Percentiles rank a stretch among this genome's conserved stretches.
Conservation (phyloP, 106 monocot genomes). For the Xerophyta viscosa region DNA sequence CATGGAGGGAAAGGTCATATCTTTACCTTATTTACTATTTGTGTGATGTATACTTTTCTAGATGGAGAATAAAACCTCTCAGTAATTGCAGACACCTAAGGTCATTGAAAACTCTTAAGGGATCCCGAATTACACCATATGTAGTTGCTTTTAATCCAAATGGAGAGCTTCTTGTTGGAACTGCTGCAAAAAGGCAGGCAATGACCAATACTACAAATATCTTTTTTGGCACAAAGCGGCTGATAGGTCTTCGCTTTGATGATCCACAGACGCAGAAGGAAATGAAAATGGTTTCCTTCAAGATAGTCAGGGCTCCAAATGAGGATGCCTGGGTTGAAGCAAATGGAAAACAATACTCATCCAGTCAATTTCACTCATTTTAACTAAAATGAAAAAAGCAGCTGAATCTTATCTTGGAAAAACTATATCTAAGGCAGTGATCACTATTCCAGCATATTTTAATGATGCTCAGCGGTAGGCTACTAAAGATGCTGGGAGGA, state of each 20-base stretch:
- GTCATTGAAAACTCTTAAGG: slow-evolving; percentile 54
- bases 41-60: too few species aligned
- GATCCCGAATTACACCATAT: slow-evolving; percentile 46
- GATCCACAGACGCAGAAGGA: slow-evolving; percentile 57
- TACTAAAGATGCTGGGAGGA: slow-evolving; percentile 60
- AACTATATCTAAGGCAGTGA: slow-evolving; percentile 49
- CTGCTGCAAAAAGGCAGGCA: slow-evolving; percentile 51
- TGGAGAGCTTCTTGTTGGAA: slow-evolving; percentile 44
- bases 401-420: slow-evolving; percentile 63
- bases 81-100: slow-evolving; percentile 40
- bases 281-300: slow-evolving; percentile 61
- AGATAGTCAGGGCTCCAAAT: slow-evolving; percentile 53
- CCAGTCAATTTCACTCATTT: slow-evolving; percentile 57
- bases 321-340: slow-evolving; percentile 64
- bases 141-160: slow-evolving; percentile 53
- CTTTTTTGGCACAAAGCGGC: slow-evolving; percentile 45
- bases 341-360: slow-evolving; percentile 56
- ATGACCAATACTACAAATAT: slow-evolving; percentile 50
- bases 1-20: slow-evolving; percentile 51
- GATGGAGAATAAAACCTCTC: too few species aligned
- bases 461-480: slow-evolving; percentile 58
- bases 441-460: slow-evolving; percentile 53
- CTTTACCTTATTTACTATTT: not conserved
- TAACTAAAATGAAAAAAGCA: slow-evolving; percentile 54
- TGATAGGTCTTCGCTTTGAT: slow-evolving; percentile 45